Conservation (phyloP, 331 rosid species). For the Rosa hybrid region DNA sequence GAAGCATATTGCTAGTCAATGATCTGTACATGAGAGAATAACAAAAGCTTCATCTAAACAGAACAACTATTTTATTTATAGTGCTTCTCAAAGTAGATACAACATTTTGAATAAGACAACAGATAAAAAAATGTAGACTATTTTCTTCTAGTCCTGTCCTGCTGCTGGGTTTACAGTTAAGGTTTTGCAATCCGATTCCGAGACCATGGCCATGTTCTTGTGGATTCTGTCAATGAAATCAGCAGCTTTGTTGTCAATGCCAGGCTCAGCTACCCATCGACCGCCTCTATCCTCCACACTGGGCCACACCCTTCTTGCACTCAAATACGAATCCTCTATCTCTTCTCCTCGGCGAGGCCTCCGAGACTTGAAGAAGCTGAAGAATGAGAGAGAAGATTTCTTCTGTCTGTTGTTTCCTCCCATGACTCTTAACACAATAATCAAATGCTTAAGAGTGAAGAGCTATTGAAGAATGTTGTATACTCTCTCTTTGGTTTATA, state of each 20-base stretch:
- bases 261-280: constrained; percentile 64
- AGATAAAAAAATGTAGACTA: neutral
- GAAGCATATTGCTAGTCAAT: neutral
- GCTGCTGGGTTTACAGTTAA: constrained; percentile 34
- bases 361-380: constrained; percentile 50
- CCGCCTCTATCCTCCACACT: constrained; percentile 64
- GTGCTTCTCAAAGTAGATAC: constrained; percentile 12
- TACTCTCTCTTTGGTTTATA: constrained; percentile 26
- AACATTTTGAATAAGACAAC: constrained; percentile 11
- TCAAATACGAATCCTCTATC: constrained; percentile 25
- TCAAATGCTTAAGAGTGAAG: constrained; percentile 17
- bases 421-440: constrained; percentile 25
- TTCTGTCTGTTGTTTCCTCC: constrained; percentile 54
- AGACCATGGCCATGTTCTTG: constrained; percentile 41
- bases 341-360: constrained; percentile 30
- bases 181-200: constrained; percentile 47
- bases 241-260: constrained; percentile 51
- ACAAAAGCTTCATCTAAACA: neutral
- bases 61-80: constrained; percentile 9
- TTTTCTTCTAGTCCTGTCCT: constrained; percentile 2
- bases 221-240: constrained; percentile 44
- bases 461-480: constrained; percentile 1
- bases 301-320: constrained; percentile 47
- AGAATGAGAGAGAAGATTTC: constrained; percentile 50
- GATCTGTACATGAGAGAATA: neutral